A percentile compares a stretch with the other conserved stretches of the same genome.
Evolutionary conservation across 1,284 basidiomycete species (phyloP).

Genomic region (Puccinia horiana): DNA sequence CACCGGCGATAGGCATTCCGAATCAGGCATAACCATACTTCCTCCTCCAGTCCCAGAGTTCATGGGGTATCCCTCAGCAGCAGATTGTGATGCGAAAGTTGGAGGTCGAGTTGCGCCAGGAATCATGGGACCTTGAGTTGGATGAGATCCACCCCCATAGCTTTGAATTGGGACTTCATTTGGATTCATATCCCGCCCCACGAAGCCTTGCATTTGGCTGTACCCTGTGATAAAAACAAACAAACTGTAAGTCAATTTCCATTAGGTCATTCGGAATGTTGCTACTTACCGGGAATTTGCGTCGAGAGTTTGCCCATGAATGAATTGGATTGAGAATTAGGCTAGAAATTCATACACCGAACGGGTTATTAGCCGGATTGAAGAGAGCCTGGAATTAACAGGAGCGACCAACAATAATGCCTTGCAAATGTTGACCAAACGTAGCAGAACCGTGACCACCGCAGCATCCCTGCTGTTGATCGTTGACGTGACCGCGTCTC

Average conservation of each 20-base stretch:
- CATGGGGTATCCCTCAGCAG: neutral
- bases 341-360: constrained; percentile 17
- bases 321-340: constrained; percentile 29
- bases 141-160: neutral
- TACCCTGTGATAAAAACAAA: constrained; percentile 18
- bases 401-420: constrained; percentile 23
- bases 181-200: constrained; percentile 39
- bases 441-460: constrained; percentile 49
- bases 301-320: constrained; percentile 45
- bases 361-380: neutral
- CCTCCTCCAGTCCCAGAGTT: neutral
- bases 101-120: neutral
- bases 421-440: constrained; percentile 49
- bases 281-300: constrained; percentile 42
- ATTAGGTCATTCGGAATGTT: neutral
- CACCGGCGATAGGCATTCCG: constrained; percentile 5
- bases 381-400: neutral
- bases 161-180: neutral
- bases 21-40: constrained; percentile 37
- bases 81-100: neutral
- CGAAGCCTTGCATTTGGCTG: constrained; percentile 42
- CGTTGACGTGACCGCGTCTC: constrained; percentile 53
- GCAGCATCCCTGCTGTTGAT: constrained; percentile 42
- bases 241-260: neutral
- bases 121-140: neutral